Percentiles rank a stretch among this genome's conserved stretches.
phyloP scores from a whole-genome alignment of 1,284 basidiomycete species.

The Ustilago shanxiensis region DNA sequence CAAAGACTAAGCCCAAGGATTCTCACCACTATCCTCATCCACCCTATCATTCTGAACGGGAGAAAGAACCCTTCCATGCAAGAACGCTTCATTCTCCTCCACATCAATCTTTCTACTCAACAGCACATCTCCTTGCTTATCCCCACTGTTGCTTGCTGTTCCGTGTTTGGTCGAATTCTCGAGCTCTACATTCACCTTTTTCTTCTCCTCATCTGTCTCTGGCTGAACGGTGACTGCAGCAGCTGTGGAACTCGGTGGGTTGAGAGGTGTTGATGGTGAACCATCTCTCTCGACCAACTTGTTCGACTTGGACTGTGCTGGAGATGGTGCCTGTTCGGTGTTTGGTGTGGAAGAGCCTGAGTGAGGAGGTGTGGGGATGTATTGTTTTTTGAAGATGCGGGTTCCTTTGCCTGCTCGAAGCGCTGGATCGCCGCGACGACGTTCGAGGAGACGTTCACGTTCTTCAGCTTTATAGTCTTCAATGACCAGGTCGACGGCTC shows the following conservation, averaged over 20 bases:
- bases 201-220: neutral
- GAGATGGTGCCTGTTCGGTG: slow-evolving; percentile 8
- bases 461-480: slow-evolving; percentile 62
- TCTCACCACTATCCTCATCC: slow-evolving; percentile 19
- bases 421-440: slow-evolving; percentile 59
- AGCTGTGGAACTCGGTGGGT: slow-evolving; percentile 28
- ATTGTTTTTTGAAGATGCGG: slow-evolving; percentile 58
- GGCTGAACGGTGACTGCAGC: slow-evolving; percentile 21
- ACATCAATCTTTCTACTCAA: slow-evolving; percentile 35
- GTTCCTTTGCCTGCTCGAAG: slow-evolving; percentile 53
- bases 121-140: slow-evolving; percentile 11
- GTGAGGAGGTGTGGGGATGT: slow-evolving; percentile 35
- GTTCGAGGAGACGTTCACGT: slow-evolving; percentile 53
- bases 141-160: neutral
- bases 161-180: slow-evolving; percentile 11
- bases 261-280: slow-evolving; percentile 27
- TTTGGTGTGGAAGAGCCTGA: slow-evolving; percentile 24
- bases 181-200: slow-evolving; percentile 18
- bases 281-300: slow-evolving; percentile 11
- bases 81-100: slow-evolving; percentile 24
- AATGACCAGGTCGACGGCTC: slow-evolving; percentile 58
- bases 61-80: slow-evolving; percentile 25
- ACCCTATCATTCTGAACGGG: slow-evolving; percentile 8
- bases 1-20: slow-evolving; percentile 31
- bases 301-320: neutral